Conservation (phyloP, 306 rosid genomes). For the Comarum palustre region DNA sequence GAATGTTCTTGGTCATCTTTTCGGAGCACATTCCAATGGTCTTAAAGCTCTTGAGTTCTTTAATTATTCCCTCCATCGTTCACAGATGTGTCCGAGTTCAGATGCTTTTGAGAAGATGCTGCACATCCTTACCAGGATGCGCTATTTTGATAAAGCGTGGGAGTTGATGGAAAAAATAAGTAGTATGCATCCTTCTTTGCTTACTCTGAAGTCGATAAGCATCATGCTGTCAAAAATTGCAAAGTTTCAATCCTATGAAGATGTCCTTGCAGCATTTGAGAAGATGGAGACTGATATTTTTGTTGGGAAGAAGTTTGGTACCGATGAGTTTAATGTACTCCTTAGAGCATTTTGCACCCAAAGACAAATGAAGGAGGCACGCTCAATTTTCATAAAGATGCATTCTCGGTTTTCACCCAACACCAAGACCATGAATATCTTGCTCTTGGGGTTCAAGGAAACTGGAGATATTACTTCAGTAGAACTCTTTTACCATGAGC, state of each 20-base stretch:
- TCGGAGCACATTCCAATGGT: constrained; percentile 80
- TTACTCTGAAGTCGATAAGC: constrained; percentile 81
- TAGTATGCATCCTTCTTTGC: constrained; percentile 43
- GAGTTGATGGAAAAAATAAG: constrained; percentile 43
- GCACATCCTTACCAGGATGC: constrained; percentile 75
- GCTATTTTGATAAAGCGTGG: constrained; percentile 81
- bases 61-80: constrained; percentile 45
- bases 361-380: constrained; percentile 87
- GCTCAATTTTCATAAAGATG: constrained; percentile 63
- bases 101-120: constrained; percentile 69
- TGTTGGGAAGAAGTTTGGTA: constrained; percentile 51
- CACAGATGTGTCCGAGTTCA: constrained; percentile 39
- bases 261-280: constrained; percentile 34
- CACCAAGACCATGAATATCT: constrained; percentile 79
- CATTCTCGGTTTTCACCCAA: constrained; percentile 52
- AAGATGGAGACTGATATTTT: constrained; percentile 68
- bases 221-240: constrained; percentile 75
- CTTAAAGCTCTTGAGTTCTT: constrained; percentile 82
- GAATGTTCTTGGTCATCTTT: constrained; percentile 57
- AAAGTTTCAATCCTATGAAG: constrained; percentile 33
- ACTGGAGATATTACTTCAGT: constrained; percentile 72
- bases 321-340: constrained; percentile 75
- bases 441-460: constrained; percentile 87
- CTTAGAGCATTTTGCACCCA: constrained; percentile 69
- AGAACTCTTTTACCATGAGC: constrained; percentile 83